Evolutionary conservation across 202 grass and related monocot genomes (phyloP).

Genomic region (Setaria viridis): DNA sequence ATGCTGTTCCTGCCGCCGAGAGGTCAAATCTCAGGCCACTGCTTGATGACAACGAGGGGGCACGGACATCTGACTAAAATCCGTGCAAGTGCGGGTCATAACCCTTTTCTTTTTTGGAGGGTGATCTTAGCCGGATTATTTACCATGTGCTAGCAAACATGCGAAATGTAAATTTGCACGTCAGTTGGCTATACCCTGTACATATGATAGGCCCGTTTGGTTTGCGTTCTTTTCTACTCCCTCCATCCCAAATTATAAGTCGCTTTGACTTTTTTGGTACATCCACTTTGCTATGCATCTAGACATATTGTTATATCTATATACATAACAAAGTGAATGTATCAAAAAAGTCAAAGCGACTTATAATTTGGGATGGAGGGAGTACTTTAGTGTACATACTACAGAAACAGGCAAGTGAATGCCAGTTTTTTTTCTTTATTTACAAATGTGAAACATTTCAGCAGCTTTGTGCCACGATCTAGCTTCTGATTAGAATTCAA

Average conservation of each 20-base stretch:
- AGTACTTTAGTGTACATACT: conserved; percentile 42
- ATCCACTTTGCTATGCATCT: too few species aligned
- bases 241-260: too few species aligned
- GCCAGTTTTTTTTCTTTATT: not conserved
- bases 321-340: too few species aligned
- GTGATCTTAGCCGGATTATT: conserved; percentile 32
- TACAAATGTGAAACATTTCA: not conserved
- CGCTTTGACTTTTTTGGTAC: too few species aligned
- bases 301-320: too few species aligned
- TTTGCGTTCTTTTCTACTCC: not conserved
- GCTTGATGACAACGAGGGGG: conserved; percentile 63
- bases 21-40: conserved; percentile 80
- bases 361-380: too few species aligned
- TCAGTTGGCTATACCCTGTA: conserved; percentile 47
- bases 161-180: conserved; percentile 58
- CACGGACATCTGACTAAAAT: conserved; percentile 34
- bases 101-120: not conserved
- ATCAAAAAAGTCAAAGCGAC: too few species aligned
- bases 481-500: conserved; percentile 23
- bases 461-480: not conserved
- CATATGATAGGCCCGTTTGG: conserved; percentile 36
- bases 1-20: conserved; percentile 48
- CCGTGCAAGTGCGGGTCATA: not conserved
- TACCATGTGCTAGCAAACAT: conserved; percentile 8
- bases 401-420: conserved; percentile 29